Percentiles rank a stretch among this genome's conserved stretches.
phyloP scores from a whole-genome alignment of 768 basidiomycete genomes.

The Glaciozyma martinii region DNA sequence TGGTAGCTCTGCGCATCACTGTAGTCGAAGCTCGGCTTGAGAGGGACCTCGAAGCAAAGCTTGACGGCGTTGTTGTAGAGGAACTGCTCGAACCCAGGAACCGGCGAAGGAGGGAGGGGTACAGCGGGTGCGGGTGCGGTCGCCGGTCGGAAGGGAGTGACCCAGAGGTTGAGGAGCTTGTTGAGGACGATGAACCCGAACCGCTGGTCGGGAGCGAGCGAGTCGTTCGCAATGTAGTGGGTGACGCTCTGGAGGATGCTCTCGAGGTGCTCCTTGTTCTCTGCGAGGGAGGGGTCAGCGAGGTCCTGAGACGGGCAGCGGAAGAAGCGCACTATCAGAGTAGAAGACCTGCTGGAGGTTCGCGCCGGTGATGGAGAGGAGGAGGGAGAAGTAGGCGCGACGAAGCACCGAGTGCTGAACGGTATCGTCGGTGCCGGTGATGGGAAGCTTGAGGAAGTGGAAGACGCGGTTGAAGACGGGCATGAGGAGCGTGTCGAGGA shows the following conservation, averaged over 20 bases:
- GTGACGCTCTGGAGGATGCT: constrained; percentile 65
- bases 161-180: constrained; percentile 41
- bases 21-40: constrained; percentile 68
- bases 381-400: constrained; percentile 73
- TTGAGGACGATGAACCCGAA: constrained; percentile 67
- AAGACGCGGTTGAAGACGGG: constrained; percentile 78
- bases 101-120: constrained; percentile 36
- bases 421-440: constrained; percentile 76
- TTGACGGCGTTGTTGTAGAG: constrained; percentile 80
- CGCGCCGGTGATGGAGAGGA: constrained; percentile 71
- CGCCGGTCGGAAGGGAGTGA: constrained; percentile 42
- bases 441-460: constrained; percentile 66
- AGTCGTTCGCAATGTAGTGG: constrained; percentile 60
- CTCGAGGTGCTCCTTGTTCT: constrained; percentile 59
- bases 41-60: constrained; percentile 69
- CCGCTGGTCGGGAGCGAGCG: constrained; percentile 68
- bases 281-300: constrained; percentile 42
- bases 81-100: constrained; percentile 88
- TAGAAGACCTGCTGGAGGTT: constrained; percentile 75
- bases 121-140: constrained; percentile 42
- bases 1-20: constrained; percentile 79
- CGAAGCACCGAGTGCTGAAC: constrained; percentile 70
- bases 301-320: background rate
- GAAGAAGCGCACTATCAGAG: constrained; percentile 62
- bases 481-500: constrained; percentile 79